These are phyloP conservation scores for Hordeum vulgare DNA, from an alignment of 176 grass and related monocot genomes.

Conservation along the genomic window MorexV3_pseudomolecules_assembly NC_058524.1:119394560-119395059, in stretches of 20 bases:
- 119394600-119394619: background rate
- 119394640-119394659: background rate
- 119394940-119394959: background rate
- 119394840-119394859: background rate
- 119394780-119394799: background rate
- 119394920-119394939: slow-evolving; percentile 11
- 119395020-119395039: background rate
- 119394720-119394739: background rate
- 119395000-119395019: background rate
- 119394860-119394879: background rate
- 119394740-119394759: slow-evolving; percentile 1
- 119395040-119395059: background rate
- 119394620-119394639: background rate
- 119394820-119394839: background rate
- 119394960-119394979: background rate
- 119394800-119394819: background rate
- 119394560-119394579: background rate
- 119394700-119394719: background rate
- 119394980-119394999: background rate
- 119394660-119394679: background rate
- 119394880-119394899: background rate
- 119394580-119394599: background rate
- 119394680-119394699: slow-evolving; percentile 15
- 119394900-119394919: background rate
- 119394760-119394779: background rate